Evolutionary conservation across 768 basidiomycete genomes (phyloP), one percentile per base, ranked within the genome.

Genomic region (Hygrophoropsis aurantiaca): DNA sequence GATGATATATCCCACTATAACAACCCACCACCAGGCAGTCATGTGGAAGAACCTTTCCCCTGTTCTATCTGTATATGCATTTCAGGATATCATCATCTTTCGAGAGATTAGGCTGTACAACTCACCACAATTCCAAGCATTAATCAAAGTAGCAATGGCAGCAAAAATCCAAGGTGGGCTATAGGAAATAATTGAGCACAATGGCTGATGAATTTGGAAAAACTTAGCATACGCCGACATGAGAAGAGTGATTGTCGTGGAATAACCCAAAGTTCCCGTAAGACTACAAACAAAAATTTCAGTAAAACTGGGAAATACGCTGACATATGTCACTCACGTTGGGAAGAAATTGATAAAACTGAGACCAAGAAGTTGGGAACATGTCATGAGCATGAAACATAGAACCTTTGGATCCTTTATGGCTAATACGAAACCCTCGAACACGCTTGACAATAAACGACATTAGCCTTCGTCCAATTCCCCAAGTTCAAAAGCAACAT

Each of bases 31-130:
- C 66, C 74, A 76, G 2, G 59, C 67, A 3, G 68, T 62, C 41
- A 77, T 69, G 58, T 85, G 84, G 71, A 82, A 81, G 65, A 79
- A 85, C 5, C 82, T 74, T 62, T 85, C 84, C 0, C 82, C 83
- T 3, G 79, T 80, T 46, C 65, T 67, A 51, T 84, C 83, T 77
- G 39, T 24, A 2, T 20, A 44, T 10, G 19, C 5, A 10, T 9
- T 2, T 16, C 27, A 0, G n/a, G 13, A 38, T 35, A 35, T 20
- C 21, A 2, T 8, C 35, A 13, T 7, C 18, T 20, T 16, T 20
- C 11, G 13, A 32, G 30, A 20, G 13, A 19, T 7, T 13, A 7
- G 27, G 13, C 4, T 0, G 3, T 15, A 40, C 16, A 20, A 46
- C 70, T 37, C 44, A 71, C 74, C 74, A 13, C 80, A 78, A 58